Percentiles rank a stretch among this genome's conserved stretches.
phyloP scores from a whole-genome alignment of 805 yeast genomes.

The Ogataea paraovalis region DNA sequence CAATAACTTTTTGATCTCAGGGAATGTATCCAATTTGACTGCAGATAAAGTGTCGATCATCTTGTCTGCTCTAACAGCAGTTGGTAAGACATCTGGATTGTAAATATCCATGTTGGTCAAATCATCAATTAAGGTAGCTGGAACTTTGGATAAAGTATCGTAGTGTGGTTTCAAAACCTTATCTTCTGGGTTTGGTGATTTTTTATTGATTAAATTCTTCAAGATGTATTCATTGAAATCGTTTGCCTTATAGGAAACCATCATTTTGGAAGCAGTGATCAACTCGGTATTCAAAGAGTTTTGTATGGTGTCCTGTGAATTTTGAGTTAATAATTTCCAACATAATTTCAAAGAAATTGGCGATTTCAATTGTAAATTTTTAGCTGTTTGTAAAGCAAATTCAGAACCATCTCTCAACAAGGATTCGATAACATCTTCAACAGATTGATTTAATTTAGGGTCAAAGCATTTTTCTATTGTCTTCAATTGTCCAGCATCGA shows the following conservation, averaged over 20 bases:
- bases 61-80: slow-evolving; percentile 15
- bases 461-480: slow-evolving; percentile 70
- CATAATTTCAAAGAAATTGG: slow-evolving; percentile 76
- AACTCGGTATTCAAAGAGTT: slow-evolving; percentile 71
- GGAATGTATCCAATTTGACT: slow-evolving; percentile 38
- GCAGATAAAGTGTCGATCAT: slow-evolving; percentile 21
- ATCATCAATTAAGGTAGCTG: slow-evolving; percentile 59
- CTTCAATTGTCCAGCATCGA: slow-evolving; percentile 49
- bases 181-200: slow-evolving; percentile 25
- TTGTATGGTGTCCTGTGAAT: slow-evolving; percentile 52
- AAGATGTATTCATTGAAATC: slow-evolving; percentile 49
- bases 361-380: slow-evolving; percentile 61
- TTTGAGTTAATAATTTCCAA: slow-evolving; percentile 61
- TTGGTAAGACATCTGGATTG: slow-evolving; percentile 19
- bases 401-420: slow-evolving; percentile 52
- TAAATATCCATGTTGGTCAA: slow-evolving; percentile 23
- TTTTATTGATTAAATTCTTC: slow-evolving; percentile 50
- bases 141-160: slow-evolving; percentile 62
- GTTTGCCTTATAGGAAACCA: slow-evolving; percentile 44
- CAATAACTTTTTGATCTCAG: slow-evolving; percentile 32
- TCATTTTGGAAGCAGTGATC: slow-evolving; percentile 71
- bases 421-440: slow-evolving; percentile 54
- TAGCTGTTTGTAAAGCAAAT: slow-evolving; percentile 60
- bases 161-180: slow-evolving; percentile 20
- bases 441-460: slow-evolving; percentile 33